Conservation (phyloP, 345 rosid genomes). For the Gossypium sturtianum region DNA sequence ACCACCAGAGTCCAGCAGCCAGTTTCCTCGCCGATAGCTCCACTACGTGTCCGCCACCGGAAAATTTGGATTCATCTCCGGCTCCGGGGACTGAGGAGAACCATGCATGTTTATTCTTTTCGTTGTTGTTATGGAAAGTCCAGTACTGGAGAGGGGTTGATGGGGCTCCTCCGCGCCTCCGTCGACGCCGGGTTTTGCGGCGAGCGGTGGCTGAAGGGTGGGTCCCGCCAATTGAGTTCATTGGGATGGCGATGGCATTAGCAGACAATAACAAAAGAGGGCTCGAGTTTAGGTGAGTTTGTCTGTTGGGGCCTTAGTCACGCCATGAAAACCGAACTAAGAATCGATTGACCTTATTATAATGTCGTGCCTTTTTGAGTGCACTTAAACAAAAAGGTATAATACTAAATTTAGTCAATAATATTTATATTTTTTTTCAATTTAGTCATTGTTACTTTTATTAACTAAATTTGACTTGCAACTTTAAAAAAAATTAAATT, state of each 20-base stretch:
- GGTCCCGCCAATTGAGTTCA: conserved; percentile 20
- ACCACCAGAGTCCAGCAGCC: conserved; percentile 31
- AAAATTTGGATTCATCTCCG: neutral
- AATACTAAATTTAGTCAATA: no score
- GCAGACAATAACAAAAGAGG: neutral
- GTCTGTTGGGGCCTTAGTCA: neutral
- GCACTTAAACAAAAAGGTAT: neutral
- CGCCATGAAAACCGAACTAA: neutral
- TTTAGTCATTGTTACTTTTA: no score
- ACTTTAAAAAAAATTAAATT: no score
- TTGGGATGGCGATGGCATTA: conserved; percentile 6
- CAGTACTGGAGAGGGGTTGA: conserved; percentile 21
- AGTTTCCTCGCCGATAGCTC: conserved; percentile 34
- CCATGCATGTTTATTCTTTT: neutral
- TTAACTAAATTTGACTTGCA: no score
- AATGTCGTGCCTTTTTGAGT: neutral
- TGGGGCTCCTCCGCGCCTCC: conserved; percentile 10
- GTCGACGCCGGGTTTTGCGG: neutral
- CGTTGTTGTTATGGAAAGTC: conserved; percentile 8
- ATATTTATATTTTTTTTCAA: no score
- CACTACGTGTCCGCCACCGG: neutral
- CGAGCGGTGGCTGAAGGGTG: neutral
- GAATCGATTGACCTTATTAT: neutral
- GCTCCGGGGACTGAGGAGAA: neutral
- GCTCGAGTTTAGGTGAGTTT: conserved; percentile 8